These are phyloP conservation scores for Sphaerostilbella broomeana DNA, from an alignment of 2,329 filamentous ascomycete species.

Conservation along the genomic window DNA sequence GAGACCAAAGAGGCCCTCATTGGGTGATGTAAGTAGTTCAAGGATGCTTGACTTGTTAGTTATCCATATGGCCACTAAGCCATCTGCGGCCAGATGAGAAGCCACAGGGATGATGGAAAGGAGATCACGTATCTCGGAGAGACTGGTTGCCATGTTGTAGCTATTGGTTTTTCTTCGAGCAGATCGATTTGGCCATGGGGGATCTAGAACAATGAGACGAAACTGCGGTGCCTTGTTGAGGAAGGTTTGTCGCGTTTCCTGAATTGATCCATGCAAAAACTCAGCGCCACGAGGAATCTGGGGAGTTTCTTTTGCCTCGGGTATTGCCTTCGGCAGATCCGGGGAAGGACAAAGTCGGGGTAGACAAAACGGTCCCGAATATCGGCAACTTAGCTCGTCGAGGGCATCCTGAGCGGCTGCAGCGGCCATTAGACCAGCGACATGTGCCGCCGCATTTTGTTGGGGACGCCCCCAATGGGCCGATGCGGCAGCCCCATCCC, in stretches of 20 bases:
- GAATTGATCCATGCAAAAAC: slow-evolving; percentile 44
- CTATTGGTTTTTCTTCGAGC: slow-evolving; percentile 51
- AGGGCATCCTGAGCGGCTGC: slow-evolving; percentile 42
- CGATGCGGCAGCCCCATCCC: slow-evolving; percentile 15
- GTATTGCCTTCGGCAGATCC: slow-evolving; percentile 1
- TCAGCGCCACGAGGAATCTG: slow-evolving; percentile 36
- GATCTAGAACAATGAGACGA: slow-evolving; percentile 65
- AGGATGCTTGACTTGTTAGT: slow-evolving; percentile 62
- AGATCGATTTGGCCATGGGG: slow-evolving; percentile 76
- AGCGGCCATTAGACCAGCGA: slow-evolving; percentile 48
- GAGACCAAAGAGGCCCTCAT: slow-evolving; percentile 54
- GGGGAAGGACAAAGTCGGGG: slow-evolving; percentile 29
- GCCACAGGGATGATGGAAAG: slow-evolving; percentile 52
- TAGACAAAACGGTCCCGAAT: slow-evolving; percentile 41
- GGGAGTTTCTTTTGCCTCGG: neutral
- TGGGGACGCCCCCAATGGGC: neutral
- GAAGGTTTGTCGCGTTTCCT: slow-evolving; percentile 35
- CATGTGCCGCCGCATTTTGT: slow-evolving; percentile 38
- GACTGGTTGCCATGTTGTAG: slow-evolving; percentile 41
- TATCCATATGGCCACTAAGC: slow-evolving; percentile 66
- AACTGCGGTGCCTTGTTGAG: slow-evolving; percentile 45
- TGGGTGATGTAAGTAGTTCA: slow-evolving; percentile 44
- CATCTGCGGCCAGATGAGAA: slow-evolving; percentile 44
- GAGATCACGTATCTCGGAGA: slow-evolving; percentile 41
- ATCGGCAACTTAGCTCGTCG: slow-evolving; percentile 25